These are phyloP conservation scores for Cladorrhinum sp. DNA, from an alignment of 2,329 filamentous ascomycete genomes.

Conservation along the genomic window DNA sequence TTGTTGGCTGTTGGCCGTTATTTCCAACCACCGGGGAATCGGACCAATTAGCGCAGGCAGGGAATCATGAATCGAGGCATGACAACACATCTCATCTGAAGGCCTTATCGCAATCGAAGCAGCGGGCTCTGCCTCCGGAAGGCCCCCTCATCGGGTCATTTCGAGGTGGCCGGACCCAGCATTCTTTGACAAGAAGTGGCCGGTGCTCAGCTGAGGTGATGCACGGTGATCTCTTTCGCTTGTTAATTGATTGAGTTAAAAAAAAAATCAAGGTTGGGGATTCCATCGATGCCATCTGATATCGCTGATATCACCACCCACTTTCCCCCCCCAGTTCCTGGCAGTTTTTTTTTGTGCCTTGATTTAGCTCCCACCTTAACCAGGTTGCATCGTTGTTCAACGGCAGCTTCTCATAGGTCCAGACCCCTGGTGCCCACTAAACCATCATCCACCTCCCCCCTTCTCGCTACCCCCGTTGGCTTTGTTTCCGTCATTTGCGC, in stretches of 20 bases:
- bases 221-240: background rate
- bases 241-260: background rate
- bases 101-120: no score
- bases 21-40: background rate
- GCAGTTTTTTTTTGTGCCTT: constrained; percentile 13
- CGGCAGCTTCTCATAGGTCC: constrained; percentile 15
- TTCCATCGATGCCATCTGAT: background rate
- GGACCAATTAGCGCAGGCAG: background rate
- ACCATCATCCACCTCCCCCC: constrained; percentile 12
- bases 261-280: background rate
- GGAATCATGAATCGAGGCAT: background rate
- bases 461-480: constrained; percentile 10
- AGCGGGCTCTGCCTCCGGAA: background rate
- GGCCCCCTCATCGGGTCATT: background rate
- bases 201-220: no score
- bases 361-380: constrained; percentile 14
- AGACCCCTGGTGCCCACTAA: constrained; percentile 4
- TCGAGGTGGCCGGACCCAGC: background rate
- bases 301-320: constrained; percentile 15
- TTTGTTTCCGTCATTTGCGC: constrained; percentile 16
- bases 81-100: background rate
- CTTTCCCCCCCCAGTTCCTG: background rate
- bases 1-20: background rate
- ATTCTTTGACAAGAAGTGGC: background rate
- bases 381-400: background rate